Percentiles rank a stretch among this genome's conserved stretches.
Conservation (phyloP, 129 eudicot species). For the Gnaphalium uliginosum region DNA sequence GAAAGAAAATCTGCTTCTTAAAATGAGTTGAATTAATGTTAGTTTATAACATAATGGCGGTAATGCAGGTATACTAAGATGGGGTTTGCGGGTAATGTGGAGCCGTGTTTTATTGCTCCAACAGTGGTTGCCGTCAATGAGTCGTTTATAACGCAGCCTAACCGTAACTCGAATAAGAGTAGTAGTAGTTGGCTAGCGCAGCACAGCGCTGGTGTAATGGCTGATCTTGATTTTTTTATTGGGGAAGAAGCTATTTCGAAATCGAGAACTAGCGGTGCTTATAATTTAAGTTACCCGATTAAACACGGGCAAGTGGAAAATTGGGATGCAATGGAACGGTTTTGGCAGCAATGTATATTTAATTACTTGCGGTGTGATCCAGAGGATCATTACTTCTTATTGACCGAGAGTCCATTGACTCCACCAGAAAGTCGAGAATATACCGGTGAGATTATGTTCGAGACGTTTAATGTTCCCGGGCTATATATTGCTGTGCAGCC, state of each 20-base stretch:
- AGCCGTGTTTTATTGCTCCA: conserved; percentile 81
- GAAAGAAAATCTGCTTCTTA: too few species aligned
- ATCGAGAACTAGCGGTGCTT: conserved; percentile 69
- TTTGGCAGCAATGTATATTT: conserved; percentile 97
- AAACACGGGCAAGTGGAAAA: conserved; percentile 84
- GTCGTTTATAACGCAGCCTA: conserved; percentile 69
- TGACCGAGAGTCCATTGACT: conserved; percentile 91
- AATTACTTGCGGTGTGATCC: conserved; percentile 94
- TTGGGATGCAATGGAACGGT: conserved; percentile 97
- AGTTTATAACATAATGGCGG: neutral
- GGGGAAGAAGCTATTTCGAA: conserved; percentile 84
- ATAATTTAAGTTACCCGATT: conserved; percentile 78
- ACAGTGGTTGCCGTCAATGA: conserved; percentile 90
- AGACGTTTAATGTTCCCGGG: conserved; percentile 96
- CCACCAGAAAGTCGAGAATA: conserved; percentile 96
- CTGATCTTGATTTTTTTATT: conserved; percentile 91
- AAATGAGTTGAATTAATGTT: neutral
- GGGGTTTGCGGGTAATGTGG: conserved; percentile 98
- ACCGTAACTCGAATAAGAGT: conserved; percentile 54
- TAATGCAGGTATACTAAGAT: conserved; percentile 83
- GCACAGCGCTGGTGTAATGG: conserved; percentile 97
- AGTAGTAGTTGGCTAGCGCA: conserved; percentile 76
- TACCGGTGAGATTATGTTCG: conserved; percentile 95
- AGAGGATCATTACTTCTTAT: conserved; percentile 89
- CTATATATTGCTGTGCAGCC: conserved; percentile 98